phyloP scores from a whole-genome alignment of 306 rosid genomes.

The Sophora flavescens region DNA sequence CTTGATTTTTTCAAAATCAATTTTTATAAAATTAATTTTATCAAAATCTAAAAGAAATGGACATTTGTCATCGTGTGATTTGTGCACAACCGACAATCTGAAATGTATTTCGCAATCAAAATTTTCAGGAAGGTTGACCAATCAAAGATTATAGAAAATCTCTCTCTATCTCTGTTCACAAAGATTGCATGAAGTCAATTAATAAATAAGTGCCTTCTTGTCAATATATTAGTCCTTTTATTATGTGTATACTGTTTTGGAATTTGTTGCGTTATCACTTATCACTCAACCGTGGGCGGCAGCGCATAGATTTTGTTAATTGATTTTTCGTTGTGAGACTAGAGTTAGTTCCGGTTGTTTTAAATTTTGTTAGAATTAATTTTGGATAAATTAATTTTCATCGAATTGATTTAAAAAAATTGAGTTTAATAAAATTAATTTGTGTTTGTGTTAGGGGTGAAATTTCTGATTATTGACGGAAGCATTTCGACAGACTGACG shows the following conservation, averaged over 20 bases:
- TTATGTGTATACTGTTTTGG: conserved; percentile 4
- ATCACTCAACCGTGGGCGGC: conserved; percentile 37
- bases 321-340: too few relatives aligned
- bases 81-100: conserved; percentile 34
- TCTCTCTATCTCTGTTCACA: not conserved
- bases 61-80: conserved; percentile 28
- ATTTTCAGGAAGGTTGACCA: conserved; percentile 43
- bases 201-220: not conserved
- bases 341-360: too few relatives aligned
- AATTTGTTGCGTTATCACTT: conserved; percentile 1
- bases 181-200: conserved; percentile 41
- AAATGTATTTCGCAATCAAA: conserved; percentile 10
- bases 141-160: not conserved
- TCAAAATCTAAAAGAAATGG: too few relatives aligned
- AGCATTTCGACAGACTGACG: too few relatives aligned
- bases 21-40: too few relatives aligned
- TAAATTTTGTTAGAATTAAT: too few relatives aligned
- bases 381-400: too few relatives aligned
- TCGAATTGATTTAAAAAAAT: too few relatives aligned
- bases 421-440: too few relatives aligned
- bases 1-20: too few relatives aligned
- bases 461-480: too few relatives aligned
- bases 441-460: too few relatives aligned
- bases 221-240: conserved; percentile 22
- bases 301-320: not conserved